phyloP scores from a whole-genome alignment of 257 asterid genomes.

The Haberlea rhodopensis region DNA sequence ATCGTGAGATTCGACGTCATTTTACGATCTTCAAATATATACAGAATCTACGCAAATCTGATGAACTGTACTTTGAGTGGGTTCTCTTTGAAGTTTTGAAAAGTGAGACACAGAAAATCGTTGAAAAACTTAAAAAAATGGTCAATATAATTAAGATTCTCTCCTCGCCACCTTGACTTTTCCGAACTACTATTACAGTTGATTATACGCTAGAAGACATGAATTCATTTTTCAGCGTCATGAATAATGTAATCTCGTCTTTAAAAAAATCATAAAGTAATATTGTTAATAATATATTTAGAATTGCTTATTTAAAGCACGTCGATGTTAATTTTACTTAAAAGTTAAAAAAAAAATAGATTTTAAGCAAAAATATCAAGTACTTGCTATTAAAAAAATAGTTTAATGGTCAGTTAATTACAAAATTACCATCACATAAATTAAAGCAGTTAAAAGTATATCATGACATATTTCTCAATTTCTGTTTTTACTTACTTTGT shows the following conservation, averaged over 20 bases:
- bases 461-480: too few relatives aligned
- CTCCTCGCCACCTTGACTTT: conserved; percentile 15
- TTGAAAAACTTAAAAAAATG: background rate
- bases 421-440: too few relatives aligned
- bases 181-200: background rate
- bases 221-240: background rate
- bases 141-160: background rate
- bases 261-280: too few relatives aligned
- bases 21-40: background rate
- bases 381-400: too few relatives aligned
- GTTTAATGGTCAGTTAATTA: too few relatives aligned
- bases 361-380: too few relatives aligned
- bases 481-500: too few relatives aligned
- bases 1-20: conserved; percentile 14
- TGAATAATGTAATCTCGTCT: background rate
- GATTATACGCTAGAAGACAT: background rate
- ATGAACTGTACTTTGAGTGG: background rate
- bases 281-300: too few relatives aligned
- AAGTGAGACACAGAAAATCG: background rate
- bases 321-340: too few relatives aligned
- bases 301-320: too few relatives aligned
- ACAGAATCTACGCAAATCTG: background rate
- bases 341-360: too few relatives aligned
- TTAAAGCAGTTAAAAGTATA: too few relatives aligned
- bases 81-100: conserved; percentile 4